Evolutionary conservation across 306 rosid species (phyloP).

Genomic region (Prunus campanulata): DNA sequence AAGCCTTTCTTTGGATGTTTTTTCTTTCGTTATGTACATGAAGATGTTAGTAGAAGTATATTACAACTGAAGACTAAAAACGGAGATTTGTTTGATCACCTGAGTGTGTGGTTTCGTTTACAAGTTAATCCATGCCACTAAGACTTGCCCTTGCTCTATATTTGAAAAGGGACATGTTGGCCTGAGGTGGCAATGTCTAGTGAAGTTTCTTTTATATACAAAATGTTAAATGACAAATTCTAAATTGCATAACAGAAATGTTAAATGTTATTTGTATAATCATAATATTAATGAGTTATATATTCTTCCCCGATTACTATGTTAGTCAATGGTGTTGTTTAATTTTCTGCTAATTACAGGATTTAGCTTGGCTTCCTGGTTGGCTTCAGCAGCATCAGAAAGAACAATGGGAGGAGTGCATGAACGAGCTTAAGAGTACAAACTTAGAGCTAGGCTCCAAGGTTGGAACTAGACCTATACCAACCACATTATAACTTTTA

Average conservation of each 20-base stretch:
- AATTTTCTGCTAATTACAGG: conserved; percentile 38
- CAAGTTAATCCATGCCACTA: neutral
- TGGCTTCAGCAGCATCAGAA: conserved; percentile 77
- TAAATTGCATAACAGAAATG: neutral
- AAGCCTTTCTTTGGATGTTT: neutral
- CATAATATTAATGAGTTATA: neutral
- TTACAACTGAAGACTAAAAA: neutral
- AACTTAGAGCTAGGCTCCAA: conserved; percentile 29
- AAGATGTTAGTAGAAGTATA: neutral
- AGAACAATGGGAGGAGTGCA: conserved; percentile 36
- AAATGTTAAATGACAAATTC: neutral
- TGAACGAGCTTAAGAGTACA: conserved; percentile 32
- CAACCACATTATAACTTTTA: neutral
- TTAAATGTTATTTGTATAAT: neutral
- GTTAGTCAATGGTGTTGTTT: neutral
- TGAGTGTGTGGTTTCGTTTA: neutral
- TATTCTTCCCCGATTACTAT: neutral
- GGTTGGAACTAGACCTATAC: conserved; percentile 35
- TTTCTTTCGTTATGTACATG: neutral
- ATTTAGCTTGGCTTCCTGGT: conserved; percentile 76
- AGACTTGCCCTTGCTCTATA: neutral
- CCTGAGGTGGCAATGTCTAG: too few species aligned
- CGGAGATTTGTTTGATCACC: neutral
- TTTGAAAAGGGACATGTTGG: neutral
- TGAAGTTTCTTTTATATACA: neutral